Percentiles rank a stretch among this genome's conserved stretches.
Evolutionary conservation across 208 protist genomes (phyloP).

Genomic region (Leishmania arabica): DNA sequence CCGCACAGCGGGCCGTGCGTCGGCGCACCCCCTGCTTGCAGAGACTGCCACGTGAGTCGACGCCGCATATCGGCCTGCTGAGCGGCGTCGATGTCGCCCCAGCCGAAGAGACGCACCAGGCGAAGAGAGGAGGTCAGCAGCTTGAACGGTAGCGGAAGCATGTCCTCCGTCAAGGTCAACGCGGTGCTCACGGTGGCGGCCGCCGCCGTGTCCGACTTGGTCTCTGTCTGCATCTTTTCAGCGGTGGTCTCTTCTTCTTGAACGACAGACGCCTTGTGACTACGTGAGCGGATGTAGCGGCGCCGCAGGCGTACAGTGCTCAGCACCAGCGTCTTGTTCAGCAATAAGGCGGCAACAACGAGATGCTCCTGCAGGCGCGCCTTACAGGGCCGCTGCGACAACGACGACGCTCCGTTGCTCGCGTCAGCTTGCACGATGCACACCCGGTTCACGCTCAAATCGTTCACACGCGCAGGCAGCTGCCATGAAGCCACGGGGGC

Average conservation of each 20-base stretch:
- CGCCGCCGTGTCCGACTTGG: not conserved
- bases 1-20: constrained; percentile 37
- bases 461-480: constrained; percentile 74
- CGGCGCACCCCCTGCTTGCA: constrained; percentile 14
- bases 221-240: not conserved
- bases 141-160: constrained; percentile 60
- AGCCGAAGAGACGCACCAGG: constrained; percentile 73
- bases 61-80: constrained; percentile 33
- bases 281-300: not conserved
- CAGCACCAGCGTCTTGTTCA: constrained; percentile 80
- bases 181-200: constrained; percentile 1
- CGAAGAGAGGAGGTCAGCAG: constrained; percentile 81
- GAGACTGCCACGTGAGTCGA: constrained; percentile 25
- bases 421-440: constrained; percentile 37
- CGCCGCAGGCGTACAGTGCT: constrained; percentile 49
- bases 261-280: not conserved
- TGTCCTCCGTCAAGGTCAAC: constrained; percentile 37
- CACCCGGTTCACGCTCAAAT: constrained; percentile 69
- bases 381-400: constrained; percentile 13
- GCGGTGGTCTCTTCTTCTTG: not conserved
- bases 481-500: constrained; percentile 55
- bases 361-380: constrained; percentile 58
- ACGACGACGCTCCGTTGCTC: not conserved
- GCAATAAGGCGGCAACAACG: constrained; percentile 56
- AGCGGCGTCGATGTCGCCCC: constrained; percentile 43